A percentile compares a stretch with the other conserved stretches of the same genome.
phyloP scores from a whole-genome alignment of 495 filamentous ascomycete species.

The Trichoderma erinaceum region DNA sequence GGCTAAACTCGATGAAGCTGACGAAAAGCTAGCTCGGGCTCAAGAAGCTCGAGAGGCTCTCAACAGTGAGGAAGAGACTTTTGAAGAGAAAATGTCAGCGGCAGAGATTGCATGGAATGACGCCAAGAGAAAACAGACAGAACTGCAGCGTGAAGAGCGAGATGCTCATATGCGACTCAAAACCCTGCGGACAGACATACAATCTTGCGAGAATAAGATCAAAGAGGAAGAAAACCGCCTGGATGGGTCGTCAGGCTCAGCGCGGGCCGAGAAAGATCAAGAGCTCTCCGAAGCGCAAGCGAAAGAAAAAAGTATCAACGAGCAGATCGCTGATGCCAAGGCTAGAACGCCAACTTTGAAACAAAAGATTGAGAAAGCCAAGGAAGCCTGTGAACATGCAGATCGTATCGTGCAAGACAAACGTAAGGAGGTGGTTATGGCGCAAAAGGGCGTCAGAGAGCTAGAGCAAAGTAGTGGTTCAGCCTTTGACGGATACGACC shows the following conservation, averaged over 20 bases:
- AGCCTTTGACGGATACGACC: constrained; percentile 48
- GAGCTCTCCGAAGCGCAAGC: constrained; percentile 46
- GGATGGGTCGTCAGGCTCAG: constrained; percentile 50
- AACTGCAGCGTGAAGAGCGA: constrained; percentile 41
- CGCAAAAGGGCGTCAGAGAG: constrained; percentile 30
- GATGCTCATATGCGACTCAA: constrained; percentile 37
- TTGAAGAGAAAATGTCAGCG: constrained; percentile 31
- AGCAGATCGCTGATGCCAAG: constrained; percentile 32
- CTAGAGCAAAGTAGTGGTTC: constrained; percentile 29
- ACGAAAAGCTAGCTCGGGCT: constrained; percentile 27
- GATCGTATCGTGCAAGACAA: constrained; percentile 35
- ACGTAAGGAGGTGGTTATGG: constrained; percentile 44
- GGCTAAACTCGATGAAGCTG: constrained; percentile 23
- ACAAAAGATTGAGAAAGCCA: constrained; percentile 28
- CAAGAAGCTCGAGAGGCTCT: constrained; percentile 22
- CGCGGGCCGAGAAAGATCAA: constrained; percentile 30
- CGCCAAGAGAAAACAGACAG: constrained; percentile 25
- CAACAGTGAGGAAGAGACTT: constrained; percentile 32
- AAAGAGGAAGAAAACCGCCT: constrained; percentile 37
- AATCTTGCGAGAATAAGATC: constrained; percentile 35
- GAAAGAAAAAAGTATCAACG: constrained; percentile 38
- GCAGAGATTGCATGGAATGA: constrained; percentile 33
- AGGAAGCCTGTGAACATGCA: constrained; percentile 38
- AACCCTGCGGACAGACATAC: constrained; percentile 28
- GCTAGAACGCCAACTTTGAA: constrained; percentile 28